phyloP scores from a whole-genome alignment of 768 basidiomycete genomes.

The Mycena chlorophos region DNA sequence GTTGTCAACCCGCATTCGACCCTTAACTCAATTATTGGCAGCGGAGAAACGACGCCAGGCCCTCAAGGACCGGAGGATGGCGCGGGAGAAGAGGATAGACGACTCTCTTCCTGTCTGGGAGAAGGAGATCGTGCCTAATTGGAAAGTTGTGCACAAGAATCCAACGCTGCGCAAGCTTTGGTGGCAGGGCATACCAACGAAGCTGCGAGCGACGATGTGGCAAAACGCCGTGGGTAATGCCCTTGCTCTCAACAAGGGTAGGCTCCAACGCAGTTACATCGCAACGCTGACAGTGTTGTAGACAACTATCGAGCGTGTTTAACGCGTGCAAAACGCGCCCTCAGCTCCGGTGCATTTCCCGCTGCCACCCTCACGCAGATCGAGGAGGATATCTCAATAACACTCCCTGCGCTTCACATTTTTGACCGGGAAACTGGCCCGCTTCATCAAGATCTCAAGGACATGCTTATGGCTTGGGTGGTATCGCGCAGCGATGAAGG shows the following conservation, averaged over 20 bases:
- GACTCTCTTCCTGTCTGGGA: slow-evolving; percentile 77
- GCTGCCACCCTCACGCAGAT: slow-evolving; percentile 58
- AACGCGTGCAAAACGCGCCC: slow-evolving; percentile 70
- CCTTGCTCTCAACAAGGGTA: slow-evolving; percentile 81
- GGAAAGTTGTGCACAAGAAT: slow-evolving; percentile 71
- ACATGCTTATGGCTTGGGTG: slow-evolving; percentile 86
- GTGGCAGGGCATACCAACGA: slow-evolving; percentile 69
- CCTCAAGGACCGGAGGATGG: slow-evolving; percentile 59
- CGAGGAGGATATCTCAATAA: slow-evolving; percentile 72
- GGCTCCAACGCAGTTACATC: slow-evolving; percentile 16
- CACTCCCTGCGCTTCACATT: slow-evolving; percentile 76
- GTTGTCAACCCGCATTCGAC: not conserved
- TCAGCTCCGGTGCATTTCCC: slow-evolving; percentile 68
- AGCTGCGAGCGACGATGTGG: slow-evolving; percentile 80
- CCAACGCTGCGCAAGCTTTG: slow-evolving; percentile 68
- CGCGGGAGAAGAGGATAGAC: slow-evolving; percentile 68
- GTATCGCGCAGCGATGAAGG: slow-evolving; percentile 83
- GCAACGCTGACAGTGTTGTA: slow-evolving; percentile 27
- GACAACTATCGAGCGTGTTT: slow-evolving; percentile 74
- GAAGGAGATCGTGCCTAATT: slow-evolving; percentile 76
- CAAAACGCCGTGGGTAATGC: slow-evolving; percentile 82
- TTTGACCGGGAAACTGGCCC: slow-evolving; percentile 79
- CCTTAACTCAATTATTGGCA: slow-evolving; percentile 28
- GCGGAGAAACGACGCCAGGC: slow-evolving; percentile 73
- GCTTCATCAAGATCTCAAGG: slow-evolving; percentile 77